phyloP scores from a whole-genome alignment of 768 basidiomycete species.

The Mycena alexandri region DNA sequence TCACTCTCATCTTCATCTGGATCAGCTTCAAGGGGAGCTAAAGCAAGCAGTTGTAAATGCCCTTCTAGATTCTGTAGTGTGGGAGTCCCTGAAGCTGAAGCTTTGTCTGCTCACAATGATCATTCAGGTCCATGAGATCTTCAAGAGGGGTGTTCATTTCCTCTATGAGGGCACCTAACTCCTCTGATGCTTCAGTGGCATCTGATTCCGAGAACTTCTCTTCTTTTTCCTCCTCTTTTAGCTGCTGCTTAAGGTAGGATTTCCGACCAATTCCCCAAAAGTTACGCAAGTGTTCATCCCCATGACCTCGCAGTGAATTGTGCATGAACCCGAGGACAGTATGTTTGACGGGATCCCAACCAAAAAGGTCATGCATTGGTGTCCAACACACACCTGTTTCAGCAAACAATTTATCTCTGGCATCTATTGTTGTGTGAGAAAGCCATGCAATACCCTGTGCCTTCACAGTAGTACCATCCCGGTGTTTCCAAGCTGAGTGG shows the following conservation, averaged over 20 bases:
- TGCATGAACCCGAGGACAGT: constrained; percentile 41
- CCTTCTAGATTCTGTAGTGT: neutral
- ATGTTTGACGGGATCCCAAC: constrained; percentile 37
- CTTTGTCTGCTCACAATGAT: neutral
- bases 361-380: constrained; percentile 34
- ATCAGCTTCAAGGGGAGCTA: too few species aligned
- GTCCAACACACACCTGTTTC: constrained; percentile 38
- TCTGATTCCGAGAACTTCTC: constrained; percentile 3
- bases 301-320: constrained; percentile 1
- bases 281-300: neutral
- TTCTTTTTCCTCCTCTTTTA: neutral
- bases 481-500: constrained; percentile 6
- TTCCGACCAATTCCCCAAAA: constrained; percentile 18
- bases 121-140: neutral
- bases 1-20: too few species aligned
- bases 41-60: too few species aligned
- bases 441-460: constrained; percentile 22
- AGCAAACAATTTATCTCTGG: neutral
- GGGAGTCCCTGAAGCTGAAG: neutral
- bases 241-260: neutral
- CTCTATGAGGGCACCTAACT: neutral
- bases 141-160: neutral
- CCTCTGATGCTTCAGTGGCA: constrained; percentile 1
- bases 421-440: neutral
- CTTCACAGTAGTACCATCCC: constrained; percentile 12